Conservation (phyloP, 2,329 filamentous ascomycete genomes). For the Claviceps spartinae region DNA sequence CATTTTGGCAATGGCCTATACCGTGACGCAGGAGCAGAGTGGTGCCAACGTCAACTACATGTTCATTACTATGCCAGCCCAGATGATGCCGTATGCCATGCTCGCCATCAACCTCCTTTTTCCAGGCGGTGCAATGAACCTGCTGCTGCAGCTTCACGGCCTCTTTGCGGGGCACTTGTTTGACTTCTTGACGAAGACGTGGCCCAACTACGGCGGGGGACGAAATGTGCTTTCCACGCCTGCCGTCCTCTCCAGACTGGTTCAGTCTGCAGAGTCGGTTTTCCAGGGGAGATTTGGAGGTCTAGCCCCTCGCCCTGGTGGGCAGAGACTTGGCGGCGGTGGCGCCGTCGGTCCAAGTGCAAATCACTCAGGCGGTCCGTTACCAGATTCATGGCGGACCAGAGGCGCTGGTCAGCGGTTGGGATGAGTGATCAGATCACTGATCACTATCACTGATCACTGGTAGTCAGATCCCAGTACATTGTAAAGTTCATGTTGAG, state of each 20-base stretch:
- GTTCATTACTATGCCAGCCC: conserved; percentile 70
- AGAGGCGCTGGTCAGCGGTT: conserved; percentile 50
- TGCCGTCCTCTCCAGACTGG: conserved; percentile 52
- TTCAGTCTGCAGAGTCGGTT: conserved; percentile 28
- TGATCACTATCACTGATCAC: too few species aligned
- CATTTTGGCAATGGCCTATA: conserved; percentile 70
- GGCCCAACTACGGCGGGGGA: conserved; percentile 79
- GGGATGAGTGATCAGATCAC: conserved; percentile 23
- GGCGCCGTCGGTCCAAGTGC: conserved; percentile 17
- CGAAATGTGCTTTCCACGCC: conserved; percentile 66
- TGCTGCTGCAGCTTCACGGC: conserved; percentile 58
- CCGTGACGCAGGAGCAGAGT: conserved; percentile 72
- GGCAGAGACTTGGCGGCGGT: conserved; percentile 18
- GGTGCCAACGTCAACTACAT: conserved; percentile 65
- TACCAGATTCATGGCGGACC: conserved; percentile 51
- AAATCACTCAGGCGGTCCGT: conserved; percentile 31
- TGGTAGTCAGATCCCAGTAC: too few species aligned
- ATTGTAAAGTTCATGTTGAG: too few species aligned
- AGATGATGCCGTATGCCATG: conserved; percentile 69
- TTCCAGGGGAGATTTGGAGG: conserved; percentile 33
- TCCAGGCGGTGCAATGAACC: conserved; percentile 35
- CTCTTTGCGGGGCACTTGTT: conserved; percentile 78
- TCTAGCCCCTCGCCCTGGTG: conserved; percentile 25
- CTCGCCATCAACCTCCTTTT: conserved; percentile 61
- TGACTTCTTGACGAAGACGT: conserved; percentile 79